phyloP scores from a whole-genome alignment of 345 rosid genomes.

The Xanthoceras sorbifolium region DNA sequence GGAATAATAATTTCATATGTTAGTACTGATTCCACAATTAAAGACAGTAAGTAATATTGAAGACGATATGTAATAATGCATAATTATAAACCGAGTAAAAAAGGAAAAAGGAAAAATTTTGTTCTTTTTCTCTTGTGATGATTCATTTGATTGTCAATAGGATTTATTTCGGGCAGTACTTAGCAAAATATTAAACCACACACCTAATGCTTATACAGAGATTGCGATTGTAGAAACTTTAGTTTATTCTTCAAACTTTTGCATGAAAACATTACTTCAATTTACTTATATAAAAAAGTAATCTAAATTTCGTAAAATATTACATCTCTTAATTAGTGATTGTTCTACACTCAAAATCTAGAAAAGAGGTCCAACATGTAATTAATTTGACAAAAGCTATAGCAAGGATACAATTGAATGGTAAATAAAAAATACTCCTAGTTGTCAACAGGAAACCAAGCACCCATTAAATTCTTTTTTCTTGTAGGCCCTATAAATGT shows the following conservation, averaged over 20 bases:
- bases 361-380: neutral
- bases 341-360: neutral
- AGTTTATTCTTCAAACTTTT: neutral
- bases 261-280: neutral
- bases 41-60: neutral
- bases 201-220: neutral
- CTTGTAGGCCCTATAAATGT: neutral
- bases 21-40: neutral
- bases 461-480: neutral
- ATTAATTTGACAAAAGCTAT: neutral
- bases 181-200: neutral
- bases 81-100: neutral
- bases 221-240: neutral
- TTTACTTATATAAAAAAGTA: neutral
- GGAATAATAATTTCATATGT: neutral
- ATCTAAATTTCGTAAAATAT: too few species aligned
- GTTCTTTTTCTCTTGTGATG: neutral
- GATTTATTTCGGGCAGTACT: neutral
- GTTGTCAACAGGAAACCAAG: neutral
- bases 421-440: neutral
- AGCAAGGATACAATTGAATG: neutral
- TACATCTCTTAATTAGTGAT: too few species aligned
- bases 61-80: neutral
- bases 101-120: neutral
- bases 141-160: neutral